A percentile compares a stretch with the other conserved stretches of the same genome.
These are phyloP conservation scores for Durio zibethinus DNA, from an alignment of 345 rosid species.

Conservation along the genomic window DNA sequence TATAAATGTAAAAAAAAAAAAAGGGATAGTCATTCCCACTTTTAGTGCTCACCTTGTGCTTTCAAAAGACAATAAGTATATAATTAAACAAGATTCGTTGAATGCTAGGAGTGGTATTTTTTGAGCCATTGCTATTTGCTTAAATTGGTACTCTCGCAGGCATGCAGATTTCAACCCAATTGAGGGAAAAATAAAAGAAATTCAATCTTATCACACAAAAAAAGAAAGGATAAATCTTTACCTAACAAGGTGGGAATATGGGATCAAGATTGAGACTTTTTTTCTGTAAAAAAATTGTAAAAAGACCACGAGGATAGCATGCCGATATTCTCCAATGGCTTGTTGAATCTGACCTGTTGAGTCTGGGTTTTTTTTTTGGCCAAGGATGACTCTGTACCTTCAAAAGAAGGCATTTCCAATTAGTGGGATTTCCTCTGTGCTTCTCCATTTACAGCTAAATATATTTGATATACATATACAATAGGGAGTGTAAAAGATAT, in stretches of 20 bases:
- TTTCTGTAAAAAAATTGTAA: not conserved
- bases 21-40: too few relatives aligned
- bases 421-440: not conserved
- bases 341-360: not conserved
- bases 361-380: too few relatives aligned
- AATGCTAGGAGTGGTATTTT: too few relatives aligned
- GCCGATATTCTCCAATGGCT: not conserved
- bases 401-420: not conserved
- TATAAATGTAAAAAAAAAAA: too few relatives aligned
- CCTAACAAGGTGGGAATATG: not conserved
- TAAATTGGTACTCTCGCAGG: not conserved
- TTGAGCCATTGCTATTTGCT: too few relatives aligned
- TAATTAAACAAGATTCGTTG: too few relatives aligned
- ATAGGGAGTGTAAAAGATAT: not conserved
- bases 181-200: not conserved
- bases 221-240: not conserved
- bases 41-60: too few relatives aligned
- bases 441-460: not conserved
- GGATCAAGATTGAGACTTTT: not conserved
- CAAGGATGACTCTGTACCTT: constrained; percentile 3
- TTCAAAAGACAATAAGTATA: too few relatives aligned
- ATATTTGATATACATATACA: not conserved
- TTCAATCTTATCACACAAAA: not conserved
- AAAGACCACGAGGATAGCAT: not conserved
- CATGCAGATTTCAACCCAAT: not conserved